Evolutionary conservation across 208 protist species (phyloP), one percentile per base, ranked within the genome.

Genomic region (Leishmania aethiopica): DNA sequence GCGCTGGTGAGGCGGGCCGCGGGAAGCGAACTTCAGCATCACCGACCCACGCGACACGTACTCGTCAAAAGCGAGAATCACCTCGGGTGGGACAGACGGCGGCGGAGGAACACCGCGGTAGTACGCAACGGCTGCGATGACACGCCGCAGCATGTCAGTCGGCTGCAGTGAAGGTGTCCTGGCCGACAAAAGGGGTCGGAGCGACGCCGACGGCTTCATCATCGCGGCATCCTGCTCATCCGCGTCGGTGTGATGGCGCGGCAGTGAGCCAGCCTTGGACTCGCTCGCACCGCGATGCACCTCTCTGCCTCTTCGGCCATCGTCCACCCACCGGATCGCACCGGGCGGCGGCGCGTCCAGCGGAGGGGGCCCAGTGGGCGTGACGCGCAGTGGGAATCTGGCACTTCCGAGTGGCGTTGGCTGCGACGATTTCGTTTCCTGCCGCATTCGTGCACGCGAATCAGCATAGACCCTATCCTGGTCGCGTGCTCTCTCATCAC

Each of bases 1-100:
- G 80, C 90, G 90, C 7, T 84, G 32, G 73, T 93, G 90, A 32
- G 92, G 92, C 0, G 89, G 87, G 37, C 90, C 89, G 67, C 81
- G 71, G 7, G 74, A 45, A 35, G 90, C 69, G 59, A 95, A 95
- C 79, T 94, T 93, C 66, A 91, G 79, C 86, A 95, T 86, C 57
- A 72, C 79, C 1, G 81, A 88, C 25, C 92, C 92, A 19, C 80
- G 67, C 64, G 84, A 80, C 25, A 95, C 82, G 77, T 87, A 92
- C 77, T 89, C 91, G 81, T 95, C 90, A 79, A 94, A 95, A 1
- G 92, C 92, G 62, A 95, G 84, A 42, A 88, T 86, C 19, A 95
- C 90, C 86, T 95, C 92, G 1, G 82, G 84, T 1, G 86, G 86
- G 64, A 93, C 92, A 15, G 69, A 49, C 1, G 67, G 47, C 3